These are phyloP conservation scores for Discostella stelligera DNA, from an alignment of 352 stramenopile species.

Conservation along the genomic window DNA sequence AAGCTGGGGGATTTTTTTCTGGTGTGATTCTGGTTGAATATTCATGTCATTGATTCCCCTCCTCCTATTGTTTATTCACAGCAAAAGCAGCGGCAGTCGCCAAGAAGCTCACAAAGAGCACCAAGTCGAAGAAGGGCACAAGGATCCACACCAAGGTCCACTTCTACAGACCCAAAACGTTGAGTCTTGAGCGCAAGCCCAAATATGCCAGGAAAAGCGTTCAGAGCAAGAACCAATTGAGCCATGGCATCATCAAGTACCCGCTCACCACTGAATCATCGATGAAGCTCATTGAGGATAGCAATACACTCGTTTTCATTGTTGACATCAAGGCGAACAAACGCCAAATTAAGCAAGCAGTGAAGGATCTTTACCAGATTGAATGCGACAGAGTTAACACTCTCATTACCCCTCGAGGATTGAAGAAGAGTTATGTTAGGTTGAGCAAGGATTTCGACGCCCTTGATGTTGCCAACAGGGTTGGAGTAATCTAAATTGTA, in stretches of 20 bases:
- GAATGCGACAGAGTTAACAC: constrained; percentile 99
- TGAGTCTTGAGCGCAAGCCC: constrained; percentile 91
- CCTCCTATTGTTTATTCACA: constrained; percentile 32
- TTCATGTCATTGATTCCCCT: background rate
- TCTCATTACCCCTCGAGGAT: constrained; percentile 97
- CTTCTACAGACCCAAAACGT: constrained; percentile 99
- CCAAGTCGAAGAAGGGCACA: constrained; percentile 93
- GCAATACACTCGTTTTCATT: constrained; percentile 99
- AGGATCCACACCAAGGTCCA: constrained; percentile 99
- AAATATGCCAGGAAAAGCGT: constrained; percentile 94
- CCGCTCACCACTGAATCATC: constrained; percentile 99
- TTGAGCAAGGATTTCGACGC: constrained; percentile 99
- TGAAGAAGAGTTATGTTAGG: constrained; percentile 99
- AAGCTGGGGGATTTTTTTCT: background rate
- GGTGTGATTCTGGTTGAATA: background rate
- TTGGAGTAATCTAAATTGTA: constrained; percentile 98
- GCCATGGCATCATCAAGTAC: constrained; percentile 99
- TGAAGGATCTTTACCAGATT: constrained; percentile 99
- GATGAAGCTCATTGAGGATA: constrained; percentile 99
- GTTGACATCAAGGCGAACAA: constrained; percentile 99
- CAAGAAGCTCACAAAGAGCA: constrained; percentile 94
- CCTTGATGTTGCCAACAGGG: constrained; percentile 99
- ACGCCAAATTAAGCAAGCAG: constrained; percentile 99
- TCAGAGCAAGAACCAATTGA: constrained; percentile 91
- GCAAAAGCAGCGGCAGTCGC: constrained; percentile 91